Percentiles rank a stretch among this genome's conserved stretches.
Evolutionary conservation across 495 filamentous ascomycete genomes (phyloP).

Genomic region (Opeltia flavorubescens): DNA sequence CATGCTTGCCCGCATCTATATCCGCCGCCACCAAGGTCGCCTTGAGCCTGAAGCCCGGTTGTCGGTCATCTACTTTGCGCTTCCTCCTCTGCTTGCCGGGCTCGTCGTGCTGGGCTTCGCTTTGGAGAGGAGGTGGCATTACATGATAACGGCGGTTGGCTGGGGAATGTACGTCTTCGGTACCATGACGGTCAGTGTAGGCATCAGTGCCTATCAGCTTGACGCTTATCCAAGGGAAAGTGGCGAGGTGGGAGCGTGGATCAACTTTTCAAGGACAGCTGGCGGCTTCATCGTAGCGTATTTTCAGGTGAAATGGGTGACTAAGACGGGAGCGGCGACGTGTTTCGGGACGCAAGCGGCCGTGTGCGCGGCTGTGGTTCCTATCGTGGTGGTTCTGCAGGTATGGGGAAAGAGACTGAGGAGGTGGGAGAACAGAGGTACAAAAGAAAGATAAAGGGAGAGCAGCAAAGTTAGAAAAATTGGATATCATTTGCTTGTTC

Average conservation of each 20-base stretch:
- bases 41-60: constrained; percentile 22
- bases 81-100: constrained; percentile 18
- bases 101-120: constrained; percentile 23
- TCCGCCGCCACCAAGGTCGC: constrained; percentile 20
- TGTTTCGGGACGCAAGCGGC: constrained; percentile 22
- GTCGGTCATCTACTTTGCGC: constrained; percentile 15
- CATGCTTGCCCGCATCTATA: constrained; percentile 26
- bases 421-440: constrained; percentile 9
- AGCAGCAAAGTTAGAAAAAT: no score
- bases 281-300: constrained; percentile 23
- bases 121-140: constrained; percentile 18
- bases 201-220: constrained; percentile 23
- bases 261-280: constrained; percentile 18
- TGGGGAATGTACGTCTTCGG: constrained; percentile 20
- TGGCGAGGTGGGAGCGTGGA: constrained; percentile 20
- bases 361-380: constrained; percentile 24
- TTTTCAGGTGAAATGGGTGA: constrained; percentile 23
- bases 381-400: constrained; percentile 25
- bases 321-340: constrained; percentile 13
- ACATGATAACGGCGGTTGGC: constrained; percentile 19
- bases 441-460: neutral
- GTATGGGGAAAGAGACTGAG: constrained; percentile 26
- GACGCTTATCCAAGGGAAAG: constrained; percentile 24
- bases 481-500: no score
- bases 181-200: constrained; percentile 19